Evolutionary conservation across 176 grass and related monocot species (phyloP).

Genomic region (Zoysia japonica): DNA sequence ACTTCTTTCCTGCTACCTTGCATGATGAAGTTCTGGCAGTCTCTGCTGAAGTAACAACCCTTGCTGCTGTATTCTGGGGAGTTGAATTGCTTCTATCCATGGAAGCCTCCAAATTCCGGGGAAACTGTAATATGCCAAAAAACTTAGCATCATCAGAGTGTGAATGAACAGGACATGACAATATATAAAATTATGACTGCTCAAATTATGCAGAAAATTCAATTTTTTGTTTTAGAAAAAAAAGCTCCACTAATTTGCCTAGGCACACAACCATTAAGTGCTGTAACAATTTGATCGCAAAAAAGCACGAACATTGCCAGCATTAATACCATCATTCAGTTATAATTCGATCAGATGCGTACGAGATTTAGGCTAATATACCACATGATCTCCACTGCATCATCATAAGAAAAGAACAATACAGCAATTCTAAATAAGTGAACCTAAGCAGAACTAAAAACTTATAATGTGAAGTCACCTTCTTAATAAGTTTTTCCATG

Average conservation of each 20-base stretch:
- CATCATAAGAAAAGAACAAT: not conserved
- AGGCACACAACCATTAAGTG: not conserved
- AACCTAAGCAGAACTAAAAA: not conserved
- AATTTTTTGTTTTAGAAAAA: constrained; percentile 2
- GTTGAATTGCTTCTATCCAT: constrained; percentile 1
- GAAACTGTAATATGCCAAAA: constrained; percentile 39
- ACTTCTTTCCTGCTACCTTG: constrained; percentile 38
- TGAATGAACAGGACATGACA: not conserved
- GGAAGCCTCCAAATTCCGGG: constrained; percentile 23
- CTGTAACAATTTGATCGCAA: not conserved
- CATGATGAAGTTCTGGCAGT: constrained; percentile 32
- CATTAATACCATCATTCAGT: not conserved
- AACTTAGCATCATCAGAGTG: constrained; percentile 23
- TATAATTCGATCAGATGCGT: not conserved
- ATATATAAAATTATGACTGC: not conserved
- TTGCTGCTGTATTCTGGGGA: constrained; percentile 23
- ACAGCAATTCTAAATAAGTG: not conserved
- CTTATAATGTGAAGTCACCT: constrained; percentile 47
- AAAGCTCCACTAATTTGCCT: not conserved
- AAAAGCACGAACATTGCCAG: not conserved
- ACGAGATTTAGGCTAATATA: constrained; percentile 6
- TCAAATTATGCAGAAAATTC: not conserved
- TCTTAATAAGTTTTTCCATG: constrained; percentile 75
- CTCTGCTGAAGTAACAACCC: constrained; percentile 15
- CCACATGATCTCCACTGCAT: not conserved